Conservation (phyloP, 345 rosid genomes). For the Eucalyptus urophylla region DNA sequence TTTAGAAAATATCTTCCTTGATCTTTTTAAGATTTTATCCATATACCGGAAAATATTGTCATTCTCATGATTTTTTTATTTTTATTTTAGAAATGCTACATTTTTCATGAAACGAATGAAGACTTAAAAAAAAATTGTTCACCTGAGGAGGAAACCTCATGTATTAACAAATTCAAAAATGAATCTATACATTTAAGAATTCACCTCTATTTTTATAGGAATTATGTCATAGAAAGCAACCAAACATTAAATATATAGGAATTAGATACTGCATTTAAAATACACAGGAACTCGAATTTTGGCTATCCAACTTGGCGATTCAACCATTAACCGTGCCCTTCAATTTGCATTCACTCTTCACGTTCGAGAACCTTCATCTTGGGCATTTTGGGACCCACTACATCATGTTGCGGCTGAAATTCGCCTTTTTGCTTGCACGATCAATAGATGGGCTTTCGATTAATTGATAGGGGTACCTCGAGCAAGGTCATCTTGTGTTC, state of each 20-base stretch:
- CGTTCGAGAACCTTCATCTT: background rate
- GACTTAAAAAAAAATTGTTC: background rate
- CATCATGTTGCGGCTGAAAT: background rate
- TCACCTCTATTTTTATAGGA: background rate
- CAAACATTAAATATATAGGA: background rate
- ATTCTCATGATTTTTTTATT: too few relatives aligned
- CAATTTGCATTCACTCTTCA: background rate
- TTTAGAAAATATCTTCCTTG: background rate
- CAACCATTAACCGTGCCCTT: background rate
- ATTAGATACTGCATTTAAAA: background rate
- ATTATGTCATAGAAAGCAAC: background rate
- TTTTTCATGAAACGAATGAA: accelerated
- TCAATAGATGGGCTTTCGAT: background rate
- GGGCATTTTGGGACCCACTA: background rate
- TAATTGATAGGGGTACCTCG: background rate
- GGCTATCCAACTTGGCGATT: background rate
- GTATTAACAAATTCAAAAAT: background rate
- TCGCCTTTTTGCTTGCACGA: background rate
- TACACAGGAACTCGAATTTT: background rate
- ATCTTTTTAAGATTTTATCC: too few relatives aligned
- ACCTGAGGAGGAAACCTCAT: background rate
- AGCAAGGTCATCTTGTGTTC: background rate
- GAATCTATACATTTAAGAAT: background rate
- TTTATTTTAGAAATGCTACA: too few relatives aligned
- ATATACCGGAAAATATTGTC: too few relatives aligned